Evolutionary conservation across 139 green algal species (phyloP).

Genomic region (Bryopsis sp.): DNA sequence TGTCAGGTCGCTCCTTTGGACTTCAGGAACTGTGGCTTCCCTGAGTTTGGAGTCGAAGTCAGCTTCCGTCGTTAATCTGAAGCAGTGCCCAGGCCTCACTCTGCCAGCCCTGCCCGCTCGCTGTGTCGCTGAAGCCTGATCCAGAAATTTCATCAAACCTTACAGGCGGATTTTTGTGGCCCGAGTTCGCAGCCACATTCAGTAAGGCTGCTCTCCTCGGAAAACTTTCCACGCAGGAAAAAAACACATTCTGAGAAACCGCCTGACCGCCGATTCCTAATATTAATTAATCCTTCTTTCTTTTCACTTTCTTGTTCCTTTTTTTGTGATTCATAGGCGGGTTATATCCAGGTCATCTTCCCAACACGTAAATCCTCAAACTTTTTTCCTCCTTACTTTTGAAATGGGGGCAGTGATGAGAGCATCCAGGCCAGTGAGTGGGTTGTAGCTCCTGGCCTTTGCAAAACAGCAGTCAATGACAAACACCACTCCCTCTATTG

Average conservation of each 20-base stretch:
- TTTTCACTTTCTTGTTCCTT: neutral
- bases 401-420: slow-evolving; percentile 48
- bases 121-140: slow-evolving; percentile 43
- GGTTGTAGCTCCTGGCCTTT: slow-evolving; percentile 72
- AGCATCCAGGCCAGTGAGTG: slow-evolving; percentile 48
- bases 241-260: too few relatives aligned
- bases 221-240: too few relatives aligned
- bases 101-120: slow-evolving; percentile 64
- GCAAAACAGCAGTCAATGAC: slow-evolving; percentile 83
- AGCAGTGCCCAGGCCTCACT: slow-evolving; percentile 67
- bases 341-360: neutral
- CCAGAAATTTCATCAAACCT: too few relatives aligned
- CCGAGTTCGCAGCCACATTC: too few relatives aligned
- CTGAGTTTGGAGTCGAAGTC: slow-evolving; percentile 33
- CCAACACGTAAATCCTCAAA: slow-evolving; percentile 5
- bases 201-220: too few relatives aligned
- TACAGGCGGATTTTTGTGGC: too few relatives aligned
- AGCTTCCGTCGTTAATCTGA: slow-evolving; percentile 75
- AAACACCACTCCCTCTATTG: slow-evolving; percentile 72
- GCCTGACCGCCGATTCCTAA: too few relatives aligned
- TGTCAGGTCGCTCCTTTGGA: slow-evolving; percentile 62
- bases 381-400: too few relatives aligned
- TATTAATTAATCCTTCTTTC: too few relatives aligned
- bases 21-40: slow-evolving; percentile 52
- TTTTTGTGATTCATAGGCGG: neutral